Percentiles rank a stretch among this genome's conserved stretches.
phyloP scores from a whole-genome alignment of 2,329 filamentous ascomycete genomes.

The Ophiostoma populinum region DNA sequence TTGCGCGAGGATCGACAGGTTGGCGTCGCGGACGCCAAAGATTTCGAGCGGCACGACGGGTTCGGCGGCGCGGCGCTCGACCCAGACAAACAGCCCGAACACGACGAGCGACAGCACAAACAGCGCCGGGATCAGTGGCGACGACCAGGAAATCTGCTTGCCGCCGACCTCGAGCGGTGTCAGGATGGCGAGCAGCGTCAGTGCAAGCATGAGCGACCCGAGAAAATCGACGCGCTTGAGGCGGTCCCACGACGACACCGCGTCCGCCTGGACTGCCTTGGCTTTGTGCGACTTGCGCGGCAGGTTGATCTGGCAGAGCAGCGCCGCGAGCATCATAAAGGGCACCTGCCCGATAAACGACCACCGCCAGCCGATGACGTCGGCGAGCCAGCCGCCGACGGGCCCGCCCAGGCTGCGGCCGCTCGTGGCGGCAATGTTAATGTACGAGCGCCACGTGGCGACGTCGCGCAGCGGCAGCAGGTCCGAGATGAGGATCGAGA shows the following conservation, averaged over 20 bases:
- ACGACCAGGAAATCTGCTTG: conserved; percentile 21
- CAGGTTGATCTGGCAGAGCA: conserved; percentile 20
- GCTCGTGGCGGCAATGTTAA: conserved; percentile 33
- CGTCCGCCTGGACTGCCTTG: conserved; percentile 7
- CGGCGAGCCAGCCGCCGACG: conserved; percentile 41
- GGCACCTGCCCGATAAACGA: conserved; percentile 42
- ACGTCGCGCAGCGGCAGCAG: conserved; percentile 34
- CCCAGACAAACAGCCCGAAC: conserved; percentile 18
- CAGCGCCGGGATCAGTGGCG: conserved; percentile 18
- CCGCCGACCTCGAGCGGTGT: conserved; percentile 24
- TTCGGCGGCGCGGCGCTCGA: conserved; percentile 26
- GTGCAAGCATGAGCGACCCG: conserved; percentile 29
- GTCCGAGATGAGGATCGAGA: conserved; percentile 36
- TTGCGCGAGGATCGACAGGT: conserved; percentile 34
- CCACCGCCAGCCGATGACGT: conserved; percentile 50
- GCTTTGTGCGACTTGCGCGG: conserved; percentile 14
- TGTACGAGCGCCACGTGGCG: conserved; percentile 34
- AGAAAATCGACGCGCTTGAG: conserved; percentile 40
- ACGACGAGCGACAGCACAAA: conserved; percentile 16
- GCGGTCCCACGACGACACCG: conserved; percentile 13
- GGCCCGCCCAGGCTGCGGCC: conserved; percentile 35
- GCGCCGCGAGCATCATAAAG: conserved; percentile 30
- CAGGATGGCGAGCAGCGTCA: conserved; percentile 20
- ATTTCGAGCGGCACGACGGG: conserved; percentile 42
- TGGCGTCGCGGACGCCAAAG: conserved; percentile 31